Evolutionary conservation across 257 asterid species (phyloP), one percentile per base, ranked within the genome.

Genomic region (Echium plantagineum): DNA sequence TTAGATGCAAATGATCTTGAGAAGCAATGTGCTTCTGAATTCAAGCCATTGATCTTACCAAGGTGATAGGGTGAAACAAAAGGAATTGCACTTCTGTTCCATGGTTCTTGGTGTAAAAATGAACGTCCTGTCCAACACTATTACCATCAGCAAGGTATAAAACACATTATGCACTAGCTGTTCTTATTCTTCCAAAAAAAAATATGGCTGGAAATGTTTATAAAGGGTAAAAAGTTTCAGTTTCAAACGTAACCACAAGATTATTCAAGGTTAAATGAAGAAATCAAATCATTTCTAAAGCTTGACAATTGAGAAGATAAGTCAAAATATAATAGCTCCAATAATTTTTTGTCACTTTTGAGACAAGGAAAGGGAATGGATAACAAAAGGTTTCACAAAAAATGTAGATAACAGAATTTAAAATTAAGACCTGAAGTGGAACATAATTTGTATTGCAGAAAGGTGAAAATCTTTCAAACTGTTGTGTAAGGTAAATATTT

Each of bases 1-100:
- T 74, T 76, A 71, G 90, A 79, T 59, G 95, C 77, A 75, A 89
- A 80, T 62, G 78, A 67, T 80, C 94, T 82, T 58, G 73, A 69
- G 60, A 74, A 78, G 78, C 59, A 59, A 70, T 77, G 48, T 31
- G 48, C 42, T 61, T 70, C 57, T 60, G 74, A 62, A 69, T 65
- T 70, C 63, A 61, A 64, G 55, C 77, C 69, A 48, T 55, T 24
- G 38, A 69, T 77, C 22, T 55, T 48, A 66, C 75, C 75, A 65
- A 72, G 84, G 66, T 77, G 91, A 69, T 77, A 69, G 35, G 71
- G 67, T 53, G 86, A 67, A 71, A 22, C 74, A 65, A 64, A 52
- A 60, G 66, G 56, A 64, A 73, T 58, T 18, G 75, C 67, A 59
- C 66, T 66, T 58, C 69, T 69, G 53, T 73, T 68, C 78, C 76